Evolutionary conservation across 2,329 filamentous ascomycete genomes (phyloP), one percentile per base, ranked within the genome.

Genomic region (Botrytis fragariae): DNA sequence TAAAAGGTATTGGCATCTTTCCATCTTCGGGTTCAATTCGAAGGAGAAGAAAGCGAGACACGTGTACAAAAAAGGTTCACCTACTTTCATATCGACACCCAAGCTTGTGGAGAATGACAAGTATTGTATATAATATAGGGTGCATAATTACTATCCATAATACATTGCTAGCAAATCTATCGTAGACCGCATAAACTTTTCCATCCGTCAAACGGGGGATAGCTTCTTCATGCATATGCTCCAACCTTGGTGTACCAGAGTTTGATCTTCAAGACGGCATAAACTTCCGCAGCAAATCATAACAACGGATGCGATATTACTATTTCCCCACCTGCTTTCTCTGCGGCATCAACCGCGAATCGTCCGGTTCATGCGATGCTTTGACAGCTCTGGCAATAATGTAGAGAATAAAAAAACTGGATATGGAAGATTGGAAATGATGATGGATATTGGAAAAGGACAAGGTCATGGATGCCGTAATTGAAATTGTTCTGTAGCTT

Each of bases 121-220:
- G 63, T 51, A n/a, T n/a, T 48, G 63, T 48, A 65, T 37, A 35
- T 65, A 48, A 29, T 39, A 57, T 32, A 14, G 35, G 57, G 48
- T 69, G 65, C 65, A 69, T 69, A 69, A 69, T 69, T 57, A 59
- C 29, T 42, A 69, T 69, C n/a, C 48, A 69, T 69, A 59, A 69
- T 69, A 69, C 51, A 42, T 57, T 42, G 39, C 51, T 57, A 44
- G 48, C 37, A 42, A 42, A 54, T 68, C 48, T 57, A 57, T 57
- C 65, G 65, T 9, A 68, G 65, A 69, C 65, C 65, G 65, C 65
- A 69, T 69, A 37, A 69, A 57, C 51, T 44, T 42, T 22, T 69
- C 37, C 9, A 59, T 32, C 39, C 37, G 35, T 42, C 65, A 32
- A 59, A 69, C 37, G 22, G 48, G 39, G 65, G 48, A 69, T 59